A percentile compares a stretch with the other conserved stretches of the same genome.
Conservation (phyloP, 2,329 filamentous ascomycete species). For the Tolypocladium tropicale region DNA sequence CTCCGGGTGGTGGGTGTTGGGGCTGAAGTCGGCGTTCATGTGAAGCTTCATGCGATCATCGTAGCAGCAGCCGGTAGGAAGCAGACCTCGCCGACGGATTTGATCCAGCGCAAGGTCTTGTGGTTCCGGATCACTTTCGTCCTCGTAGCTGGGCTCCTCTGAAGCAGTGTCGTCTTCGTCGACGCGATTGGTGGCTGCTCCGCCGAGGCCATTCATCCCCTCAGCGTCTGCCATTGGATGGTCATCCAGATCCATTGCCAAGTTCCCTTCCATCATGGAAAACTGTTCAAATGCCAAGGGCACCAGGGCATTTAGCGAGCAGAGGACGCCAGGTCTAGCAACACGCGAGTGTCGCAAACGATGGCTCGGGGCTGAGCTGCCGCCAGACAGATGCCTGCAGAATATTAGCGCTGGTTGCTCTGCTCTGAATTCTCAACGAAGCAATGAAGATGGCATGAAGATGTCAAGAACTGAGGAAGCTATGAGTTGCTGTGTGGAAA, state of each 20-base stretch:
- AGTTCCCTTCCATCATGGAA: slow-evolving; percentile 9
- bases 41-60: slow-evolving; percentile 95
- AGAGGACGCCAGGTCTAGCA: not conserved
- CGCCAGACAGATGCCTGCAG: not conserved
- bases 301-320: not conserved
- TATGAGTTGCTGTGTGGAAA: not conserved
- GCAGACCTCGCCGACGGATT: slow-evolving; percentile 33
- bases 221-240: slow-evolving; percentile 32
- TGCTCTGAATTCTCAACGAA: not conserved
- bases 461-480: not conserved
- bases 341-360: not conserved
- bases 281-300: not conserved
- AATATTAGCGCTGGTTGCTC: not conserved
- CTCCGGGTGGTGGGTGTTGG: slow-evolving; percentile 79
- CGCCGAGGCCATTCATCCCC: slow-evolving; percentile 13
- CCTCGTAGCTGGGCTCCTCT: slow-evolving; percentile 23
- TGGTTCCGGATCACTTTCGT: slow-evolving; percentile 23
- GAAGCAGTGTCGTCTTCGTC: slow-evolving; percentile 20
- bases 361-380: not conserved
- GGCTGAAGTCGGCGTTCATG: slow-evolving; percentile 68
- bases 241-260: slow-evolving; percentile 31
- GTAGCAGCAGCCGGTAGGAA: slow-evolving; percentile 74
- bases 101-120: slow-evolving; percentile 26
- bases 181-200: slow-evolving; percentile 7
- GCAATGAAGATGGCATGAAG: not conserved